These are phyloP conservation scores for Xylaria digitata DNA, from an alignment of 2,329 filamentous ascomycete genomes.

Conservation along the genomic window DNA sequence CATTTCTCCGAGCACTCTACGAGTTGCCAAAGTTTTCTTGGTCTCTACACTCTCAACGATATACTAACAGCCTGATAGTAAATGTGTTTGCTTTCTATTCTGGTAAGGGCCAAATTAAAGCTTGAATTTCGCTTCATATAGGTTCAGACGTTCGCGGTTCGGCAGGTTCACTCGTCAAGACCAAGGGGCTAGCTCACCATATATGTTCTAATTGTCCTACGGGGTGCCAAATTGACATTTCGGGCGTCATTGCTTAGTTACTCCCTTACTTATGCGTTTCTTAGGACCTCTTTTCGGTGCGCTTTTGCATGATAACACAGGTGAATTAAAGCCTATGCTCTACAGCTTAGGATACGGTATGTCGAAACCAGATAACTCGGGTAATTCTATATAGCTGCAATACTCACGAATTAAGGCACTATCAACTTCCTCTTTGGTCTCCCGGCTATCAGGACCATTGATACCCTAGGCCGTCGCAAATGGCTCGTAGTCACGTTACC, in stretches of 20 bases:
- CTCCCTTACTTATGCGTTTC: not conserved
- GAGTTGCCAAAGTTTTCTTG: too few relatives aligned
- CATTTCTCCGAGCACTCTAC: not conserved
- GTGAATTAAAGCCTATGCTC: constrained; percentile 44
- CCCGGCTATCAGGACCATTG: constrained; percentile 55
- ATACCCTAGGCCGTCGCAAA: constrained; percentile 56
- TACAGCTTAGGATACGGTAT: constrained; percentile 51
- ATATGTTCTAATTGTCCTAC: not conserved
- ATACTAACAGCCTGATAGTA: constrained; percentile 46
- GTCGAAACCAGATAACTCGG: not conserved
- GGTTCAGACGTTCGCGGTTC: not conserved
- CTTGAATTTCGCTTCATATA: not conserved
- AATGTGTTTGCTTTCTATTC: constrained; percentile 61
- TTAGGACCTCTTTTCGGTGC: constrained; percentile 35
- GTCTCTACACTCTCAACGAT: not conserved
- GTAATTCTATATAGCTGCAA: not conserved
- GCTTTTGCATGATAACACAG: constrained; percentile 36
- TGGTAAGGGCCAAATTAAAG: constrained; percentile 42
- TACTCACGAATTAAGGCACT: constrained; percentile 46
- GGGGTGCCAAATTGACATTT: not conserved
- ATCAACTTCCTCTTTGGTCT: constrained; percentile 58
- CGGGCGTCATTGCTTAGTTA: not conserved
- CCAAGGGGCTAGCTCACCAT: not conserved
- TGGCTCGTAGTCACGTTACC: constrained; percentile 59
- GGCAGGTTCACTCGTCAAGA: not conserved